Conservation (phyloP, 2,329 filamentous ascomycete species). For the Periconia macrospinosa region DNA sequence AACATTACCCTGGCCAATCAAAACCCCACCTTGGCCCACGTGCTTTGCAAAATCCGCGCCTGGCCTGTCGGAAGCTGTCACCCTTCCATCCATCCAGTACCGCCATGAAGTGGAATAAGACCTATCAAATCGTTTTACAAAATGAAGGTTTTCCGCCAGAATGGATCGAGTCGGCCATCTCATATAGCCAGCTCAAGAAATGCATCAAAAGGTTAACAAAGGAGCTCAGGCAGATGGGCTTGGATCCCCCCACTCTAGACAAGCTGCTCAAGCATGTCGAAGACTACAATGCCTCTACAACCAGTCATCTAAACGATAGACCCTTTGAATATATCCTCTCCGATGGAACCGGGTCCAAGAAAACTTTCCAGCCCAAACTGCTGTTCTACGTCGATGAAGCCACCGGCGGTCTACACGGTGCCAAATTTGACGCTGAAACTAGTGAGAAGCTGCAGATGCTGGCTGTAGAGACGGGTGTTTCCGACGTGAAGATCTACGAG, state of each 20-base stretch:
- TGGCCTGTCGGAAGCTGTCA: conserved; percentile 24
- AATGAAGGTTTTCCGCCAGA: conserved; percentile 74
- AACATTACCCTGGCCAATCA: conserved; percentile 9
- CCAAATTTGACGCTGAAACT: conserved; percentile 67
- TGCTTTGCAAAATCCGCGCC: conserved; percentile 23
- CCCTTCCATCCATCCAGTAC: conserved; percentile 9
- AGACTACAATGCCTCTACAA: conserved; percentile 34
- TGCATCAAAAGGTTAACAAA: conserved; percentile 77
- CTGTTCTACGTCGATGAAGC: conserved; percentile 69
- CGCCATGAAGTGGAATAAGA: conserved; percentile 83
- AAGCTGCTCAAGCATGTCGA: conserved; percentile 59
- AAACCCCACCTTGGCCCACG: conserved; percentile 24
- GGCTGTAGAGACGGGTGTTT: conserved; percentile 51
- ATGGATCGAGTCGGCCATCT: conserved; percentile 74
- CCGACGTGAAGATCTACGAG: conserved; percentile 36
- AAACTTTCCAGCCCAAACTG: conserved; percentile 65
- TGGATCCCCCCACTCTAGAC: conserved; percentile 71
- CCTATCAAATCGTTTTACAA: conserved; percentile 70
- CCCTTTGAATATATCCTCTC: conserved; percentile 43
- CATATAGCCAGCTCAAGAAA: conserved; percentile 85
- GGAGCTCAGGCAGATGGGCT: conserved; percentile 71
- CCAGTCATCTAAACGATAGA: conserved; percentile 17
- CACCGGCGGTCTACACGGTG: conserved; percentile 69
- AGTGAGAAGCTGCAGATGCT: conserved; percentile 65
- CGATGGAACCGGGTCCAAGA: conserved; percentile 15